Base-by-base conservation (phyloP, 2,329 filamentous ascomycete species). In the Aspergillus sp. region DNA sequence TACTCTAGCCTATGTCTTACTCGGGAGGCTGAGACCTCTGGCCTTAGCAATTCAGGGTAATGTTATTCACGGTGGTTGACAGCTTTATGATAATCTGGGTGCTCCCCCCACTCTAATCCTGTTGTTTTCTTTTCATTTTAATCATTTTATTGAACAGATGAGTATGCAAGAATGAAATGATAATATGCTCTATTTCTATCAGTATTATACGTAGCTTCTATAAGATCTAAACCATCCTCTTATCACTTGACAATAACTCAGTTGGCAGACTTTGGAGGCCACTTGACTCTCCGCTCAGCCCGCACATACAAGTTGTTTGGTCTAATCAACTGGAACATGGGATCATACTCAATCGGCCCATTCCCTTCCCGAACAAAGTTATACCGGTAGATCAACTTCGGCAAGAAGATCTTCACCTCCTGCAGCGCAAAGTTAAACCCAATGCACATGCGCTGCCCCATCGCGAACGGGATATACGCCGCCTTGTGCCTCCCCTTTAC, bases 401-500 rank as follows among this genome's bases (percentile, higher is more conserved):
- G 75, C 61, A 88, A 35, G 35, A 73, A 69, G 15, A 86, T 76
- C 73, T 87, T 87, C 58, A 86, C 76, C 69, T 88, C 84, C 58
- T 82, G 79, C 6, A 87, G 72, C 0, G 84, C 85, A 68, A 87
- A 86, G 70, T 86, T 87, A 77, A 86, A 87, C 0, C 85, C 86
- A 55, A 88, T 83, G 60, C 86, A 88, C 73, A 80, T 81, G 1
- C 86, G 75, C 0, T 76, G 80, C 0, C 86, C 86, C 0, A 79
- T 73, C 0, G 81, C 84, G 61, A 88, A 88, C 0, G 86, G 86
- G 3, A 83, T 74, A 63, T 87, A 88, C 0, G 81, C 73, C 2
- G 77, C 79, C 31, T 78, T 77, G 46, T 81, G 82, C 2, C 78
- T 68, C 62, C 77, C 78, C 73, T 83, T 84, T 55, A 84, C 82